A percentile compares a stretch with the other conserved stretches of the same genome.
Evolutionary conservation across 2,329 filamentous ascomycete species (phyloP).

Genomic region (Ophiostoma quercus): DNA sequence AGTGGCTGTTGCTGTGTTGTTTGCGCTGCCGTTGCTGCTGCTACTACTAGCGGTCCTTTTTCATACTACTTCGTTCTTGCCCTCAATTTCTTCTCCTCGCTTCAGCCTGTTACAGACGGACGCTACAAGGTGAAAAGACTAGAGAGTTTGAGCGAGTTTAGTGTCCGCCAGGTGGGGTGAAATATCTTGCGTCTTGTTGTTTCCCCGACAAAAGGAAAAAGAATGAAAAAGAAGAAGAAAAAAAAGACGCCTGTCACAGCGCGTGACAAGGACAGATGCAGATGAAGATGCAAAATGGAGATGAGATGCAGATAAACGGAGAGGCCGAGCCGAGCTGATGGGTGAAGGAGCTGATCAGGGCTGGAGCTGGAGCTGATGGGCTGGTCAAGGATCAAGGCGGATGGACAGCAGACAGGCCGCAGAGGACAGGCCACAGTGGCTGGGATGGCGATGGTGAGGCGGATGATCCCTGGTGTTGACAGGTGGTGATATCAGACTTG

Average conservation of each 20-base stretch:
- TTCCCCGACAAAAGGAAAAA: background rate
- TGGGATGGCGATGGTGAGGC: background rate
- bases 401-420: background rate
- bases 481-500: background rate
- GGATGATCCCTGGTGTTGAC: background rate
- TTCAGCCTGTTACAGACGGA: background rate
- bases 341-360: background rate
- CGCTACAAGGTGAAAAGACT: background rate
- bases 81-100: background rate
- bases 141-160: background rate
- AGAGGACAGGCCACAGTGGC: background rate
- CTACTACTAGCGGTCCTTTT: background rate
- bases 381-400: background rate
- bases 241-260: background rate
- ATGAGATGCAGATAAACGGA: background rate
- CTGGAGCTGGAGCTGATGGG: constrained; percentile 4
- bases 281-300: background rate
- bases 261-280: constrained; percentile 3
- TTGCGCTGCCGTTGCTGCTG: constrained; percentile 6
- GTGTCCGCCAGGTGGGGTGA: background rate
- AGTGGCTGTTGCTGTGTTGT: background rate
- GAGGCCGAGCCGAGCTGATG: constrained; percentile 1
- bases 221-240: too few species aligned
- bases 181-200: too few species aligned
- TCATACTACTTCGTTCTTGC: background rate